Evolutionary conservation across 441 rosid genomes (phyloP), one percentile per base, ranked within the genome.

Genomic region (Gossypium davidsonii): DNA sequence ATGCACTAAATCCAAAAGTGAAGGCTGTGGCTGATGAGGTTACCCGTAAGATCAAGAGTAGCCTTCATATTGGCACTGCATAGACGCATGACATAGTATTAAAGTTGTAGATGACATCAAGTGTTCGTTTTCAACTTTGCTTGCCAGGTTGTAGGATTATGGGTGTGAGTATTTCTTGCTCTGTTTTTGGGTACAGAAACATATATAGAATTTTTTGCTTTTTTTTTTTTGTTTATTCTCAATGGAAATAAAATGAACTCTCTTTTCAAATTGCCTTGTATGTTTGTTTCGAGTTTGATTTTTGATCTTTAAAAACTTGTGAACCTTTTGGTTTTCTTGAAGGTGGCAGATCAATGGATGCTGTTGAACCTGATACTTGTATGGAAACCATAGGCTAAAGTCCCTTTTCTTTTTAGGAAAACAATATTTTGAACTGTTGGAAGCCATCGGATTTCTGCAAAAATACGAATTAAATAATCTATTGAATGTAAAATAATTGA

Each of bases 1-100:
- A 85, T 44, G 89, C 85, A 11, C 76, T 75, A 9, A 82, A 81
- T 14, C 90, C 89, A 69, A 87, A 91, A 59, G 86, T 79, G 66
- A 89, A 85, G 86, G 85, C 74, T 48, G 83, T 79, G 23, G 86
- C 85, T 3, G 96, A 92, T 70, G 97, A 92, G 69, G 85, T 94
- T 31, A 71, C 83, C 49, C 81, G 78, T 21, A 91, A 88, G 84
- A 76, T 92, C 14, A 90, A 91, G 77, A 46, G 42, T 14, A 87
- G 84, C 65, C 78, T 92, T 37, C 88, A 85, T 34, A 70, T 89
- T 20, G 77, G 44, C 77, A 83, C 78, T 71, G 96, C 88, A 77
- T 72, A 1, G 78, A 79, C 58, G 76, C 65, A 37, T 77, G 65
- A 79, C 9, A 63, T 23, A 9, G 58, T 31, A 15, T 3, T 68